Conservation (phyloP, 2,329 filamentous ascomycete species). For the Botrytis sinoallii region DNA sequence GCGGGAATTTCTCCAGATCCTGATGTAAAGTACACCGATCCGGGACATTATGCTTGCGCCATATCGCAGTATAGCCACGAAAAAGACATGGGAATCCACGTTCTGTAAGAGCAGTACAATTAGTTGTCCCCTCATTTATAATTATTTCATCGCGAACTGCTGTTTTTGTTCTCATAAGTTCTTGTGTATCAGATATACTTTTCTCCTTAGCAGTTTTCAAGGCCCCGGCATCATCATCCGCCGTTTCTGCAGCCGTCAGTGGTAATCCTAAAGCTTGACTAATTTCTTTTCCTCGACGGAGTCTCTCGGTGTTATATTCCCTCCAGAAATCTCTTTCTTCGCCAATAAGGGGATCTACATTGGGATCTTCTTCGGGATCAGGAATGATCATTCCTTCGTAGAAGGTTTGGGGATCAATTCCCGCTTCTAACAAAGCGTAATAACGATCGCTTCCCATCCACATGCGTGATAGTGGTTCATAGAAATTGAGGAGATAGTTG, state of each 20-base stretch:
- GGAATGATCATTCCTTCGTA: not conserved
- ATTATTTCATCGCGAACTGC: not conserved
- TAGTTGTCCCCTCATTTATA: not conserved
- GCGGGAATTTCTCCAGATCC: not conserved
- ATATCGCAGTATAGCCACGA: not conserved
- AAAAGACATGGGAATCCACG: not conserved
- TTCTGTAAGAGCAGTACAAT: not conserved
- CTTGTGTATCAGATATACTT: not conserved
- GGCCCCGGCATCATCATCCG: not conserved
- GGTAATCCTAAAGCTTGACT: not conserved
- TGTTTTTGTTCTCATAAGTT: not conserved
- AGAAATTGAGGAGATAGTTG: constrained; percentile 3
- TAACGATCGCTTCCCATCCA: constrained; percentile 14
- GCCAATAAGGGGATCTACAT: not conserved
- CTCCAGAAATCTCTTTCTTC: not conserved
- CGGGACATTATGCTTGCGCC: not conserved
- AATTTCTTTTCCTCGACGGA: not conserved
- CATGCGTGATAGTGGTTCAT: constrained; percentile 6
- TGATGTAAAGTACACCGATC: not conserved
- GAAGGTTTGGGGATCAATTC: constrained; percentile 6
- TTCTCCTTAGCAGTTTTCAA: not conserved
- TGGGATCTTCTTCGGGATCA: constrained; percentile 5
- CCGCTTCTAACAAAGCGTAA: constrained; percentile 3
- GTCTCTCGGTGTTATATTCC: not conserved
- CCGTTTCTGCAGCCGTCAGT: not conserved